phyloP scores from a whole-genome alignment of 495 filamentous ascomycete species.

The Aspergillus biplanus region DNA sequence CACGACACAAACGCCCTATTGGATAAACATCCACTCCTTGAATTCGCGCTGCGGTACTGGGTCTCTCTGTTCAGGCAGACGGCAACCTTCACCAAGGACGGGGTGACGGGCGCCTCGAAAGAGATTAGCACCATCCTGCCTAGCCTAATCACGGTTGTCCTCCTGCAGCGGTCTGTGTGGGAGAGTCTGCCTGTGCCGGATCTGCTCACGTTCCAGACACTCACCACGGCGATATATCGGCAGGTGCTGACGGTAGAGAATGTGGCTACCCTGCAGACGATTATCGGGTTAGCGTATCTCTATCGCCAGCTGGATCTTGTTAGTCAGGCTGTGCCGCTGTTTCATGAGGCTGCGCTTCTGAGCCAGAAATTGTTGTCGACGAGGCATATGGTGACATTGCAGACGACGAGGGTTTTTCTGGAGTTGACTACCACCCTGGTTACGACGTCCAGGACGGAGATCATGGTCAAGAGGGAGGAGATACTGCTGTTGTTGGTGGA shows the following conservation, averaged over 20 bases:
- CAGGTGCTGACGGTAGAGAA: conserved; percentile 34
- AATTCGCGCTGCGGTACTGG: conserved; percentile 46
- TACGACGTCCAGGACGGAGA: conserved; percentile 38
- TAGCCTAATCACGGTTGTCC: conserved; percentile 30
- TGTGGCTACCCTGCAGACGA: conserved; percentile 27
- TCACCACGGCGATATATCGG: conserved; percentile 34
- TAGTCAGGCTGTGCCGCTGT: conserved; percentile 20
- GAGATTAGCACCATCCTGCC: conserved; percentile 42
- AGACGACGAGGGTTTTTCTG: conserved; percentile 38
- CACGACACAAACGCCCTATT: conserved; percentile 33
- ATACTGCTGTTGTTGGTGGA: conserved; percentile 36
- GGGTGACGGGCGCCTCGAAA: conserved; percentile 34
- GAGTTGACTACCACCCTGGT: conserved; percentile 34
- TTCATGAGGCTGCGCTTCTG: conserved; percentile 31
- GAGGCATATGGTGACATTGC: conserved; percentile 37
- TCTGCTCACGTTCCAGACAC: conserved; percentile 34
- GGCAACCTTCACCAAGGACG: conserved; percentile 31
- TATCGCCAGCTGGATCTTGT: conserved; percentile 21
- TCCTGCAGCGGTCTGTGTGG: conserved; percentile 39
- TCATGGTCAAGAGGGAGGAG: conserved; percentile 43
- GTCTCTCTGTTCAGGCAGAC: conserved; percentile 36
- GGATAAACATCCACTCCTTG: conserved; percentile 35
- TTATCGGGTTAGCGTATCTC: conserved; percentile 25
- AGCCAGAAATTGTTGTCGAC: conserved; percentile 36
- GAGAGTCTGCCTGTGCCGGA: conserved; percentile 34